Percentiles rank a stretch among this genome's conserved stretches.
Evolutionary conservation across 2,329 filamentous ascomycete genomes (phyloP).

Genomic region (Ascosphaera aggregata): DNA sequence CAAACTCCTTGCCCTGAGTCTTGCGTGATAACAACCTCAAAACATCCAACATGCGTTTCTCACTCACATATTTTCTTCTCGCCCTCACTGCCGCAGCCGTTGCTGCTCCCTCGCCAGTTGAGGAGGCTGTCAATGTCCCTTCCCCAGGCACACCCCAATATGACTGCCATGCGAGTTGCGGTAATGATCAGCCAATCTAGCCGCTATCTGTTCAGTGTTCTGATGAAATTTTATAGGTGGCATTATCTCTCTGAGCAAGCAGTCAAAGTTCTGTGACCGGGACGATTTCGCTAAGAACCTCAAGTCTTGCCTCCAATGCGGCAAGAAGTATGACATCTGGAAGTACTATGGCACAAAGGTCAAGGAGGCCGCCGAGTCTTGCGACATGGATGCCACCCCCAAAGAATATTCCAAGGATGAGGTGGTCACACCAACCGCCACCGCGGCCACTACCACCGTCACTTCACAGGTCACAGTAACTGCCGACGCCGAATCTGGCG

Average conservation of each 20-base stretch:
- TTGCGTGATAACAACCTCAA: no score
- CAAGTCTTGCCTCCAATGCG: conserved; percentile 17
- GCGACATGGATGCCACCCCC: conserved; percentile 7
- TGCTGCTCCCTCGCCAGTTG: conserved; percentile 3
- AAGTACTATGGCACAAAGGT: conserved; percentile 17
- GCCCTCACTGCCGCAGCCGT: conserved; percentile 3
- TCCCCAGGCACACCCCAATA: conserved; percentile 9
- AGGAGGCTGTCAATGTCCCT: conserved; percentile 5
- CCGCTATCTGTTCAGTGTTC: neutral
- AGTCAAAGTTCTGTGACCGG: conserved; percentile 8
- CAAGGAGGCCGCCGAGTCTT: conserved; percentile 11
- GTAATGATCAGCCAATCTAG: conserved; percentile 4
- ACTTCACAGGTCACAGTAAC: neutral
- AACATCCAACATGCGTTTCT: neutral
- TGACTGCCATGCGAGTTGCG: conserved; percentile 12
- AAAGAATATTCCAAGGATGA: neutral
- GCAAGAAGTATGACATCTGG: conserved; percentile 19
- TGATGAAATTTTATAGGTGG: conserved; percentile 5
- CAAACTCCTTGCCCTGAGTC: no score
- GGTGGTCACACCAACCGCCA: neutral
- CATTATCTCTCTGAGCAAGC: conserved; percentile 8
- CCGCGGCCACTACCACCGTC: neutral
- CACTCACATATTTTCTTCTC: neutral
- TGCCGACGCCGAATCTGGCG: neutral
- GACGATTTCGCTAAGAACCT: conserved; percentile 7